Evolutionary conservation across 192 early-diverging fungal species (phyloP), one percentile per base, ranked within the genome.

Genomic region (Paraglomus occultum): DNA sequence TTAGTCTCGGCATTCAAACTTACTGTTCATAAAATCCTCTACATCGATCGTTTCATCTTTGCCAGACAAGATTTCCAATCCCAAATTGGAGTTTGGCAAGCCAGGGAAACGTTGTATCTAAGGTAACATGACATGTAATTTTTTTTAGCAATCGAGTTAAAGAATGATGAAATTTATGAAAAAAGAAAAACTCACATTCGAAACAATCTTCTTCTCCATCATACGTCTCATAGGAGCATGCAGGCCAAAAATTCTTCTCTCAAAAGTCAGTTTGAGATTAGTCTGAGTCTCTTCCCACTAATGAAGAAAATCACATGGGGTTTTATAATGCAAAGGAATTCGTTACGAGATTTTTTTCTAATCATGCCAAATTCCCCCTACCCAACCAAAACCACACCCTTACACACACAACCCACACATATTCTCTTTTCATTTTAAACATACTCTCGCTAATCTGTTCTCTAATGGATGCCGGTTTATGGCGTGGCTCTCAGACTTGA

Each of bases 221-320:
- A 93, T 90, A 75, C 94, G 80, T 71, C 91, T 88, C 73, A 99
- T 81, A 40, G 95, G 97, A n/a, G 91, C 91, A 73, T 96, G 93
- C 60, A 94, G 79, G 22, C 95, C 97, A 74, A 93, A 92, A 17
- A 88, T 67, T 70, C 86, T 83, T 51, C 92, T 88, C 54, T 90
- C 87, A 87, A 96, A 83, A 58, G 85, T 84, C 67, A 93, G 77
- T 76, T 93, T 92, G 38, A 92, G 81, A 70, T 90, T 83, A 52
- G 85, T 77, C 78, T 94, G 94, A 55, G 94, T 92, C 75, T 82
- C 83, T 48, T 91, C 83, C 94, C 94, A 96, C 91, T 94, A 59
- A 45, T 70, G 39, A n/a, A 7, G 14, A 18, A 15, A 9, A 8
- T 42, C 39, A 8, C 18, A 40, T 15, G 11, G 0, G 7, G 18